A percentile compares a stretch with the other conserved stretches of the same genome.
Conservation (phyloP, 2,329 filamentous ascomycete species). For the Trichophyton verrucosum region DNA sequence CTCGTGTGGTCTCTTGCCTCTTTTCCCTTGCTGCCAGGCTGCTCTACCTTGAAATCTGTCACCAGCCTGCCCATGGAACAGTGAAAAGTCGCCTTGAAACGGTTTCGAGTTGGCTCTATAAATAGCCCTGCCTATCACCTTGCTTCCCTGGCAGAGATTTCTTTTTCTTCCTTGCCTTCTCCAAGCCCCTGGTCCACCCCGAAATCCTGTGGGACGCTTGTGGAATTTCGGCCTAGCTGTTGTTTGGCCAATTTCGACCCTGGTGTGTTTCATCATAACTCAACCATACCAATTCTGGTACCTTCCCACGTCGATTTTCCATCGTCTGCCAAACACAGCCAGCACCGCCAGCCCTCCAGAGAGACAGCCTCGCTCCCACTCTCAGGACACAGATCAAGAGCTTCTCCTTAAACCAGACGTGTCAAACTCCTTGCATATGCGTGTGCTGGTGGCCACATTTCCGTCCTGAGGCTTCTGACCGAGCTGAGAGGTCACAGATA, state of each 20-base stretch:
- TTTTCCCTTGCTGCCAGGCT: background rate
- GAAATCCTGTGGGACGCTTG: slow-evolving; percentile 4
- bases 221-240: slow-evolving; percentile 2
- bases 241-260: slow-evolving; percentile 4
- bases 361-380: background rate
- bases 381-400: background rate
- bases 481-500: background rate
- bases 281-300: slow-evolving; percentile 5
- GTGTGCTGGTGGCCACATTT: background rate
- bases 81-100: slow-evolving; percentile 1
- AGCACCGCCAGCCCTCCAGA: background rate
- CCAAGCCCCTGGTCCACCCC: slow-evolving; percentile 2
- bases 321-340: background rate
- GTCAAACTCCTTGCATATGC: background rate
- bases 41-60: background rate
- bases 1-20: background rate
- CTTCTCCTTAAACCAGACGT: background rate
- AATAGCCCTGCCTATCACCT: slow-evolving; percentile 4
- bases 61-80: background rate
- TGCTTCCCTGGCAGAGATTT: background rate
- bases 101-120: slow-evolving; percentile 6
- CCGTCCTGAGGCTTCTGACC: background rate
- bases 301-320: slow-evolving; percentile 7
- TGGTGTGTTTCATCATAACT: slow-evolving; percentile 7
- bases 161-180: slow-evolving; percentile 1